Conservation (phyloP, 2,329 filamentous ascomycete species). For the Hymenoscyphus linearis region DNA sequence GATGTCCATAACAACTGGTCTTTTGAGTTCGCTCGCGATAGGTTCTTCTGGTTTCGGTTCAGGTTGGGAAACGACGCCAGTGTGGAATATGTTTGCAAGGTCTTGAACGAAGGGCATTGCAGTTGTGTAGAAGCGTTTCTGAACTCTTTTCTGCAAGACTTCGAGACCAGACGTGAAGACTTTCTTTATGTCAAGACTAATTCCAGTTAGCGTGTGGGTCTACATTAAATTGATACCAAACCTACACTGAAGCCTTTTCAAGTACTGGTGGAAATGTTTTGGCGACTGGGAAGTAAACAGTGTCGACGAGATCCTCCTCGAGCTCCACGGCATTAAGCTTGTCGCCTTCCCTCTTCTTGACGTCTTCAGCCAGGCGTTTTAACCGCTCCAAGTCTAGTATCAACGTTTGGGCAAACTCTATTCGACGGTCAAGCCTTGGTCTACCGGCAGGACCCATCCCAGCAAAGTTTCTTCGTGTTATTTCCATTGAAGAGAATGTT, state of each 20-base stretch:
- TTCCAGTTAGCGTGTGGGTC: slow-evolving; percentile 33
- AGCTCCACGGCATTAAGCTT: slow-evolving; percentile 74
- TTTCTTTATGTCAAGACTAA: slow-evolving; percentile 57
- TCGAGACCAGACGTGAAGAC: slow-evolving; percentile 51
- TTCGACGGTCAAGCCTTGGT: slow-evolving; percentile 70
- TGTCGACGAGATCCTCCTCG: slow-evolving; percentile 75
- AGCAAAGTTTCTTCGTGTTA: slow-evolving; percentile 92
- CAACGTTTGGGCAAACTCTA: slow-evolving; percentile 78
- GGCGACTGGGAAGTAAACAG: slow-evolving; percentile 84
- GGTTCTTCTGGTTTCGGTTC: slow-evolving; percentile 16
- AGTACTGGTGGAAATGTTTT: slow-evolving; percentile 72
- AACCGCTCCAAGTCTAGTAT: slow-evolving; percentile 74
- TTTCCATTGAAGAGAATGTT: slow-evolving; percentile 94
- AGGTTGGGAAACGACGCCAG: slow-evolving; percentile 38
- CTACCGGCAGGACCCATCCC: slow-evolving; percentile 85
- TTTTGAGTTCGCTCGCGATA: slow-evolving; percentile 31
- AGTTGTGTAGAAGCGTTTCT: slow-evolving; percentile 51
- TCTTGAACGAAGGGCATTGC: slow-evolving; percentile 53
- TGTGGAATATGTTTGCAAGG: slow-evolving; percentile 48
- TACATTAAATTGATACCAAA: slow-evolving; percentile 23
- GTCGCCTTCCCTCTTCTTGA: slow-evolving; percentile 69
- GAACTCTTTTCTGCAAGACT: slow-evolving; percentile 46
- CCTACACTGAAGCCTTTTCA: slow-evolving; percentile 76
- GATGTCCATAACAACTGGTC: slow-evolving; percentile 51
- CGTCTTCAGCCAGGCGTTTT: slow-evolving; percentile 60